Conservation (phyloP, 345 rosid genomes). For the Psidium friedrichsthalianum region DNA sequence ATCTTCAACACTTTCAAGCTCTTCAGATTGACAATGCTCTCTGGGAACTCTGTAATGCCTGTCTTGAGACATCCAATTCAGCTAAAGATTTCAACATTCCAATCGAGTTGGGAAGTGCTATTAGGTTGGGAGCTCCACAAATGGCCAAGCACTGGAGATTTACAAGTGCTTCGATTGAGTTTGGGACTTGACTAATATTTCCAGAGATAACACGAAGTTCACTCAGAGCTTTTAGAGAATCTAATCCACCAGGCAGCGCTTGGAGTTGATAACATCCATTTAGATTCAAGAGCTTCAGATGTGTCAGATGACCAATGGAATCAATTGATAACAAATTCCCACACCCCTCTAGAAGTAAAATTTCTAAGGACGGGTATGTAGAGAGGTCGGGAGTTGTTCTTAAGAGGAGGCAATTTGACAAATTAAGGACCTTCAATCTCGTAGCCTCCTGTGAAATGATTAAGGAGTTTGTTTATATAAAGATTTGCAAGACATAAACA, state of each 20-base stretch:
- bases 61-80: no score
- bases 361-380: neutral
- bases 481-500: neutral
- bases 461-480: neutral
- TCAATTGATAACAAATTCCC: rapidly evolving
- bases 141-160: neutral
- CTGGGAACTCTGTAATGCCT: no score
- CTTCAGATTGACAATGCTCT: no score
- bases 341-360: neutral
- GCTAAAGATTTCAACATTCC: neutral
- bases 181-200: neutral
- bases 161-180: neutral
- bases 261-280: rapidly evolving
- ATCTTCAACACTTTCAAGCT: no score
- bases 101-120: neutral
- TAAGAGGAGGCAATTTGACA: rapidly evolving
- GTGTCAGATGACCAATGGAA: neutral
- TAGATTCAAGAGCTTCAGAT: neutral
- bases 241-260: neutral
- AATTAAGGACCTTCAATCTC: neutral
- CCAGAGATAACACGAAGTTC: rapidly evolving
- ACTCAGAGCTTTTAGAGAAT: neutral
- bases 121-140: neutral
- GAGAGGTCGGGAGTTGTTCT: neutral
- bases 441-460: neutral